phyloP scores from a whole-genome alignment of 148 eudicot species.

The Chenopodium suecicum region DNA sequence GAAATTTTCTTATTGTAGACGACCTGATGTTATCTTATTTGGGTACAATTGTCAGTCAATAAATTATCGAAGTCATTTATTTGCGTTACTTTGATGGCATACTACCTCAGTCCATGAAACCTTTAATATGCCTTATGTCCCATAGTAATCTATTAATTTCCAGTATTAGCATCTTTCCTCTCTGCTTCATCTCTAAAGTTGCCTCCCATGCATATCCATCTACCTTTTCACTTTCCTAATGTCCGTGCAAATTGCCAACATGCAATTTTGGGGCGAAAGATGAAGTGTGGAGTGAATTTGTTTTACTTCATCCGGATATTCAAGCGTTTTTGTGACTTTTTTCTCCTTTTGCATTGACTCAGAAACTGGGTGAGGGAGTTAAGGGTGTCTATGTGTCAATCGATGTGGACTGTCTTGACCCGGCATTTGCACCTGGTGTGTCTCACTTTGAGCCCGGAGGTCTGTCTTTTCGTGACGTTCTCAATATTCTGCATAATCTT shows the following conservation, averaged over 20 bases:
- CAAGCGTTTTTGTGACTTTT: not conserved
- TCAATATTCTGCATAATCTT: conserved; percentile 90
- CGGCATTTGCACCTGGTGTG: conserved; percentile 96
- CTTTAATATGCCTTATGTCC: not conserved
- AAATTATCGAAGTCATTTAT: not conserved
- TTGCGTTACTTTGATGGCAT: not conserved
- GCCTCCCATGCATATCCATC: not conserved
- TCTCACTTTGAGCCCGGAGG: conserved; percentile 98
- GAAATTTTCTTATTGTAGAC: not conserved
- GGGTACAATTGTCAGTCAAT: not conserved
- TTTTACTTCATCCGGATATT: not conserved
- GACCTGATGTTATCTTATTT: not conserved
- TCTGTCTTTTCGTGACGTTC: conserved; percentile 85
- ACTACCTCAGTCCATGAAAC: not conserved
- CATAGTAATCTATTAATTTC: not conserved
- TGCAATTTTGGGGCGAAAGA: too few species aligned
- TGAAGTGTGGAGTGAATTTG: too few species aligned
- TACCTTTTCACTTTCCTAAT: not conserved
- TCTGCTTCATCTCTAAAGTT: not conserved
- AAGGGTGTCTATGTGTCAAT: conserved; percentile 90
- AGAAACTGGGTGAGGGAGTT: conserved; percentile 96
- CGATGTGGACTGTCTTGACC: conserved; percentile 89
- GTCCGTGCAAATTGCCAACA: not conserved
- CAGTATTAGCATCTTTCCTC: not conserved
- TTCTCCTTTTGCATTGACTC: conserved; percentile 10